Evolutionary conservation across 208 protist species (phyloP), one percentile per base, ranked within the genome.

Genomic region (Naegleria fowleri): DNA sequence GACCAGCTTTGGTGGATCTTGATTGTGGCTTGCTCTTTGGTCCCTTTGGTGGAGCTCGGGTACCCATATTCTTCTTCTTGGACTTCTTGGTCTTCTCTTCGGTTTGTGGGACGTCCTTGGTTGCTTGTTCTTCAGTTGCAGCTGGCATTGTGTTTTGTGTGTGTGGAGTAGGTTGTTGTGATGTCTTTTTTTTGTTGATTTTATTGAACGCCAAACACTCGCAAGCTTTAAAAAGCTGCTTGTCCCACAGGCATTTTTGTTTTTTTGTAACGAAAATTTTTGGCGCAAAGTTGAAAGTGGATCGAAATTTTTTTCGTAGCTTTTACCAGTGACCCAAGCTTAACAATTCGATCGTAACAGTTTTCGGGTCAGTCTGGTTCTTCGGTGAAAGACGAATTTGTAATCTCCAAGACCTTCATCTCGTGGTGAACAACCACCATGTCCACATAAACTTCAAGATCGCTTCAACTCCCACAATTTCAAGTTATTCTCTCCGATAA

Each of bases 1-100:
- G 97, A 58, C 98, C 98, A 25, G 98, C 98, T 95, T 97, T 97
- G 55, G 94, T 94, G 91, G 98, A 99, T 92, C 96, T 96, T 67
- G 87, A 79, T 41, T 39, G 11, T 79, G 38, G 19, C 6, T 67
- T 40, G 22, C n/a, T 41, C 38, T 33, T n/a, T 41, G 11, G n/a
- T 9, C 51, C 48, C 4, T 38, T 40, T 25, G 55, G 51, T 39
- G 16, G 9, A 38, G 29, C 9, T 38, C 48, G 22, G 29, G 6
- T 29, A 67, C 48, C 86, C 9, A 48, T 41, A 0, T 39, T n/a
- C 13, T 19, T 41, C 22, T 41, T 67, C 6, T 13, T 7, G n/a
- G n/a, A n/a, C n/a, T 52, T 89, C 48, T 67, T 89, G 15, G 39
- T 86, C 15, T 40, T 40, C 5, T 40, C 36, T 48, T 9, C 16